Evolutionary conservation across 225 moss, liverwort and hornwort genomes (phyloP).

Genomic region (Pseudoscleropodium purum): DNA sequence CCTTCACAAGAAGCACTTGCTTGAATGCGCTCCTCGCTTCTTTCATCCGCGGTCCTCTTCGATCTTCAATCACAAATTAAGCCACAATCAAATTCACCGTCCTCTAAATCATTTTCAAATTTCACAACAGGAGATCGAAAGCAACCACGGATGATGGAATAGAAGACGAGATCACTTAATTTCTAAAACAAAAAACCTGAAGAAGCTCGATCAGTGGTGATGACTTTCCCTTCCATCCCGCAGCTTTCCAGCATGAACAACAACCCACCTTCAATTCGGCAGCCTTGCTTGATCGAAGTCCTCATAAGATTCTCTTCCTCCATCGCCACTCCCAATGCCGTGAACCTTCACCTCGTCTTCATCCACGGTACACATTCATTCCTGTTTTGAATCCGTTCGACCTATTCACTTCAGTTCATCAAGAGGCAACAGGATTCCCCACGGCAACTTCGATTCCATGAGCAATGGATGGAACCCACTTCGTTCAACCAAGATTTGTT

Average conservation of each 20-base stretch:
- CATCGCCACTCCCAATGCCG: not conserved
- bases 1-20: conserved; percentile 43
- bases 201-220: conserved; percentile 41
- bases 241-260: not conserved
- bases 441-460: not conserved
- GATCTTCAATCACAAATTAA: conserved; percentile 23
- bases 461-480: not conserved
- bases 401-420: not conserved
- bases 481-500: not conserved
- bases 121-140: not conserved
- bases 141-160: not conserved
- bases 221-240: conserved; percentile 56
- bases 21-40: conserved; percentile 47
- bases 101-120: not conserved
- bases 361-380: not conserved
- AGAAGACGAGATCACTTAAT: no score
- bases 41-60: conserved; percentile 47
- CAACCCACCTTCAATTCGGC: not conserved
- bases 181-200: not conserved
- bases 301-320: not conserved
- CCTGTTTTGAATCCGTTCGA: not conserved
- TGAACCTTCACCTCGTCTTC: not conserved
- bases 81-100: not conserved
- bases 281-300: not conserved
- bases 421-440: not conserved